Evolutionary conservation across 2,329 filamentous ascomycete genomes (phyloP).

Genomic region (Neoarthrinium moseri): DNA sequence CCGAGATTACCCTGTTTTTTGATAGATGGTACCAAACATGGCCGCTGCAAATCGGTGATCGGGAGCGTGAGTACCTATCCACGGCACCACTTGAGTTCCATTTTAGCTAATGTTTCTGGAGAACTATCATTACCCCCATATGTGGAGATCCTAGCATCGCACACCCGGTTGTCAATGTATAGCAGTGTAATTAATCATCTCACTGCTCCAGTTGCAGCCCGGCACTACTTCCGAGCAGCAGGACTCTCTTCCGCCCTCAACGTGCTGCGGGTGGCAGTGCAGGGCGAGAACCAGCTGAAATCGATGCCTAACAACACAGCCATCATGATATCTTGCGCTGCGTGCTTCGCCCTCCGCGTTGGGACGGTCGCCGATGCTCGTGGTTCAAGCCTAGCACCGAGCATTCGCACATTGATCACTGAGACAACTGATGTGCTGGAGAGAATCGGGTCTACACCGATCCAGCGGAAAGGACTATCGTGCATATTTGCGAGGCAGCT

Average conservation of each 20-base stretch:
- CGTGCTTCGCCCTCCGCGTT: conserved; percentile 65
- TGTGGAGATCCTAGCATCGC: conserved; percentile 71
- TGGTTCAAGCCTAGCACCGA: conserved; percentile 57
- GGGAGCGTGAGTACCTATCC: conserved; percentile 34
- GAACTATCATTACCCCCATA: conserved; percentile 65
- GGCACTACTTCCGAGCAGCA: conserved; percentile 70
- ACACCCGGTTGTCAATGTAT: conserved; percentile 73
- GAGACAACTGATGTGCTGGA: conserved; percentile 69
- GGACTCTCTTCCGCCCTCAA: conserved; percentile 72
- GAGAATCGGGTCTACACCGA: conserved; percentile 64
- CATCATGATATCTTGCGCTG: conserved; percentile 77
- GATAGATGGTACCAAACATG: conserved; percentile 42
- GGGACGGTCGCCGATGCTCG: conserved; percentile 57
- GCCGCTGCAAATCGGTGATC: conserved; percentile 46
- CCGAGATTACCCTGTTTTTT: conserved; percentile 31
- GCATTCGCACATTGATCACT: conserved; percentile 62
- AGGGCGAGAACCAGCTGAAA: conserved; percentile 66
- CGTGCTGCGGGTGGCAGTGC: conserved; percentile 71
- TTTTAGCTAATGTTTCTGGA: conserved; percentile 16
- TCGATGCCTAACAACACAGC: conserved; percentile 79
- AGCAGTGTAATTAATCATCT: conserved; percentile 73
- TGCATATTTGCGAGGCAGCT: conserved; percentile 57
- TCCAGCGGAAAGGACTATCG: conserved; percentile 66
- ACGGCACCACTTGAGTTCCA: conserved; percentile 10
- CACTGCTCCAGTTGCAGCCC: conserved; percentile 67